Base-by-base conservation (phyloP, 202 grass and related monocot species). In the Brachypodium distachyon region DNA sequence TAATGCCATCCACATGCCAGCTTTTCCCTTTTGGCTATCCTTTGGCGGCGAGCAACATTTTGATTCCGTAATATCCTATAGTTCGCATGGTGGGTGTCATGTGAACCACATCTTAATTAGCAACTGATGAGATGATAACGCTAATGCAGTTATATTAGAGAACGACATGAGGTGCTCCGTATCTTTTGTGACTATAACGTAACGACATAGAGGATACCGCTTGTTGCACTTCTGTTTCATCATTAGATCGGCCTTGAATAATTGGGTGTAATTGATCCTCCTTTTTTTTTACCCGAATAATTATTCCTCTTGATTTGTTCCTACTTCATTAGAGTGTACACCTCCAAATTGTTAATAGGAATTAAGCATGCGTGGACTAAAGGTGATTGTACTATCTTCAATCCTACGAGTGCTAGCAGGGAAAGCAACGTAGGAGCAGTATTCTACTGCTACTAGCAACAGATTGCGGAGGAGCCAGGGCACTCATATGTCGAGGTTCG, bases 1-100 rank as follows among this genome's bases (percentile, higher is more conserved):
- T 40, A 64, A 64, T 83, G 52, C 54, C 70, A 62, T 47, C 68
- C 42, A 14, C 44, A 43, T 43, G 8, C 61, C 44, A 3, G 22
- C 12, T 26, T n/a, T 52, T 26, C 4, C 23, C 28, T 61, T 78
- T 40, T 61, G 29, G n/a, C 18, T 8, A 12, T 21, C 9, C 40
- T 44, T 61, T 58, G 3, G 23, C 66, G 32, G 6, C 12, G 0
- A 34, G 32, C 41, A 34, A 44, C 32, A 40, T 44, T 65, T 80
- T 22, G 40, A 41, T 34, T 8, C 5, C 2, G 17, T 73, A 72
- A 73, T 62, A 21, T 16, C 26, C 19, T 36, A n/a, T 8, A 9
- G 26, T 56, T 77, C 83, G 8, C 71, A 29, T 76, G 10, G 50
- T 53, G 79, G 73, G 73, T 28, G n/a, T 41, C 67, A 19, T 14